Base-by-base conservation (phyloP, 1,284 basidiomycete genomes). In the Volvariella volvacea region DNA sequence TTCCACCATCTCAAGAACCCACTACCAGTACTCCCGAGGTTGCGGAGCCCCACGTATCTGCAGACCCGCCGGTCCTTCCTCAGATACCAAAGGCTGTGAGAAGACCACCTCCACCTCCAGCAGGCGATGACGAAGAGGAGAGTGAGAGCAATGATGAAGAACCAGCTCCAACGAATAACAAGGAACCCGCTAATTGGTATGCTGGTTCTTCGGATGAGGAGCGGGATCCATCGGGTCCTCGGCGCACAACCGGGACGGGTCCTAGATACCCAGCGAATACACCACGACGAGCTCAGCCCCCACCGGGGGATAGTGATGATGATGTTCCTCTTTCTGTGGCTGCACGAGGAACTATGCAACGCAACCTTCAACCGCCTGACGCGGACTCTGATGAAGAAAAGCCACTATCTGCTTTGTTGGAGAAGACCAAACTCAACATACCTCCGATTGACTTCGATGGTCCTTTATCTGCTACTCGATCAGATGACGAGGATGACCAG, bases 291-390 rank as follows among this genome's bases (percentile, higher is more conserved):
- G 51, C 50, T 22, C 48, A 48, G 39, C 49, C 45, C 32, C 51
- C 39, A 41, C 45, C 45, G 34, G 49, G 42, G 25, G 72, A 68
- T 19, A 69, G 70, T 16, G 74, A 81, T 52, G 87, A 88, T 41
- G 85, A 89, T 60, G 50, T 88, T 36, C 86, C 86, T 4, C 67
- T 88, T n/a, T 75, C 77, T 17, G 74, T 75, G 10, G 76, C 83
- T 9, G 68, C 80, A n/a, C 62, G 66, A 41, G 71, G 73, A 19
- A 75, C 68, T 12, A 58, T 63, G 10, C 67, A 71, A 48, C 71
- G 72, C 25, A 63, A 63, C 16, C 54, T 54, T 10, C 52, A 50
- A 20, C 48, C 52, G 38, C 42, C 34, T 34, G 40, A 19, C 38
- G 56, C 19, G 6, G 76, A 79, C 52, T 82, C 79, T 6, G 84